A percentile compares a stretch with the other conserved stretches of the same genome.
These are phyloP conservation scores for Artemisia argyi DNA, from an alignment of 129 eudicot species.

Conservation along the genomic window DNA sequence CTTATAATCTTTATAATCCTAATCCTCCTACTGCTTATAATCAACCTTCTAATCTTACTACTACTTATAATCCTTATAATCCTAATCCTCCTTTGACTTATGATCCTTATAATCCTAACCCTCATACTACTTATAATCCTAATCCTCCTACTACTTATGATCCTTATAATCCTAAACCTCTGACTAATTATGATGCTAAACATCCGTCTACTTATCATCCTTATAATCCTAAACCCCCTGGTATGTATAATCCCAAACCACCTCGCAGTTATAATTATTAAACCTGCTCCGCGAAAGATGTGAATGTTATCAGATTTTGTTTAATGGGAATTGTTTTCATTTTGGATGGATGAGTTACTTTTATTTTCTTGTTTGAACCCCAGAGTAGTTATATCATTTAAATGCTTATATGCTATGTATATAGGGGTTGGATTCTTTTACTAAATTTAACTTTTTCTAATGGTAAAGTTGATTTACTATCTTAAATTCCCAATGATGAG, in stretches of 20 bases:
- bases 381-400: background rate
- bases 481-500: background rate
- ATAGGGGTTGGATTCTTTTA: background rate
- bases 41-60: too few relatives aligned
- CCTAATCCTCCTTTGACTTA: too few relatives aligned
- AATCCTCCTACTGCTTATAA: too few relatives aligned
- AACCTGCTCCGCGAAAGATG: slow-evolving; percentile 4
- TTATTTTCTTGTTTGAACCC: background rate
- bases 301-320: slow-evolving; percentile 13
- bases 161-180: too few relatives aligned
- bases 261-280: background rate
- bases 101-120: too few relatives aligned
- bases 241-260: too few relatives aligned
- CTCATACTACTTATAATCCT: too few relatives aligned
- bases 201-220: too few relatives aligned
- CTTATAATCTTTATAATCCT: background rate
- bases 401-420: background rate
- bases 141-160: too few relatives aligned
- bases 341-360: background rate
- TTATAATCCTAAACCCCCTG: too few relatives aligned
- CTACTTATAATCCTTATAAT: too few relatives aligned
- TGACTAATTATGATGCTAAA: too few relatives aligned
- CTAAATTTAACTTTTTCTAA: background rate
- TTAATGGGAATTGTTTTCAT: background rate
- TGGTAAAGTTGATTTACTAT: background rate